Evolutionary conservation across 805 yeast genomes (phyloP).

Genomic region (Candida adriatica): DNA sequence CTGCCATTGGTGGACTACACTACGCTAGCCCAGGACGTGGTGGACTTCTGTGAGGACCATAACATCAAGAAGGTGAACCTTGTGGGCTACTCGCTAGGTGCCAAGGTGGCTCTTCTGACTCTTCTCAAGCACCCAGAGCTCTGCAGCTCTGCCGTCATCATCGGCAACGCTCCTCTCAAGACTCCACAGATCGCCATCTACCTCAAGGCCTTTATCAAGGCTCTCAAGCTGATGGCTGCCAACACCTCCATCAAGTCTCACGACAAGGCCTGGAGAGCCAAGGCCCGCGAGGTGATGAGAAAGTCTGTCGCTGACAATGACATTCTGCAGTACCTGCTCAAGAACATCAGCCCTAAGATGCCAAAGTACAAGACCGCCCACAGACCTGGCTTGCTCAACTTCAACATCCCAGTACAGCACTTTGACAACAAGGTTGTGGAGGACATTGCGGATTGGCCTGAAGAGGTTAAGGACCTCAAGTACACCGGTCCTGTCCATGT

Average conservation of each 20-base stretch:
- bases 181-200: slow-evolving; percentile 28
- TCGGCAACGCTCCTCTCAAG: slow-evolving; percentile 42
- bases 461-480: background rate
- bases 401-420: slow-evolving; percentile 22
- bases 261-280: slow-evolving; percentile 53
- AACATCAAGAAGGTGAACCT: slow-evolving; percentile 25
- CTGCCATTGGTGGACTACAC: slow-evolving; percentile 36
- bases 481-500: slow-evolving; percentile 14
- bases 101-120: slow-evolving; percentile 43
- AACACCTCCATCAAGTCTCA: slow-evolving; percentile 30
- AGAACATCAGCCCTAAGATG: slow-evolving; percentile 29
- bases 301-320: slow-evolving; percentile 82
- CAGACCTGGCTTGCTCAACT: too few relatives aligned
- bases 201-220: slow-evolving; percentile 32
- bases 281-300: slow-evolving; percentile 85
- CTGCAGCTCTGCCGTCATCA: slow-evolving; percentile 34
- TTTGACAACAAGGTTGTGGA: slow-evolving; percentile 22
- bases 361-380: too few relatives aligned
- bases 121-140: slow-evolving; percentile 34
- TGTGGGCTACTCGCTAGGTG: slow-evolving; percentile 48
- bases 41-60: slow-evolving; percentile 28
- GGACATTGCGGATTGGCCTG: slow-evolving; percentile 30
- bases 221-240: slow-evolving; percentile 77
- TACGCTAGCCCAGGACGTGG: slow-evolving; percentile 38
- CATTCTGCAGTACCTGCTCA: slow-evolving; percentile 30